Base-by-base conservation (phyloP, 495 filamentous ascomycete genomes). In the Aspergillus biplanus region DNA sequence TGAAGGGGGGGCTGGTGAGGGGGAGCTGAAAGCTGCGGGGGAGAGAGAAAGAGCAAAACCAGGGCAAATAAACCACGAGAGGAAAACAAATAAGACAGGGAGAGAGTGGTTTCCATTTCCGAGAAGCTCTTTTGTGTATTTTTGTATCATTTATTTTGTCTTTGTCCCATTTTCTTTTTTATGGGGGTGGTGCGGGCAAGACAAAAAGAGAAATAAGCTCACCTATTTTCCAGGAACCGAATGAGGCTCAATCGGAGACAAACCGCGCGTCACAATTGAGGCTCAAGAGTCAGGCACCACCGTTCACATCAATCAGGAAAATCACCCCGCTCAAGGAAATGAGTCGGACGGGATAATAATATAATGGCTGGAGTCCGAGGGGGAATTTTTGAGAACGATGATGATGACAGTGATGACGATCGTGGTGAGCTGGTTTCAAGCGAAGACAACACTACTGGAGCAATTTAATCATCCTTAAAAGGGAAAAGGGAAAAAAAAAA, bases 241-340 rank as follows among this genome's bases (percentile, higher is more conserved):
- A 69, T 69, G 67, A 69, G 67, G 67, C 67, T 69, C 67, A 69
- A 66, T 64, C 64, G 67, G 67, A 69, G 59, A 39, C 64, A 57
- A 66, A 39, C 64, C 52, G 59, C 67, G 65, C 59, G 59, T 63
- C 67, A 62, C 61, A 61, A 58, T 56, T 60, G 58, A 55, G 56
- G 65, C 58, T 59, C 64, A 62, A 66, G 46, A 35, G 58, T 33
- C 49, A 50, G 48, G 32, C 52, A 50, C 48, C 58, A 53, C 56
- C 32, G 59, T 39, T 35, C 49, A 31, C 39, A 59, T 58, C 32
- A 46, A 62, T 66, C 18, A 55, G 47, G 21, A 16, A 44, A 52
- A 33, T 44, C 33, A 13, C 60, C 55, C 61, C 61, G 46, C 61
- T 57, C 53, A 21, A 49, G 7, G 12, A 48, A 37, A 21, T 13